Conservation (phyloP, 352 stramenopile genomes). For the Pythium pectinolyticum region DNA sequence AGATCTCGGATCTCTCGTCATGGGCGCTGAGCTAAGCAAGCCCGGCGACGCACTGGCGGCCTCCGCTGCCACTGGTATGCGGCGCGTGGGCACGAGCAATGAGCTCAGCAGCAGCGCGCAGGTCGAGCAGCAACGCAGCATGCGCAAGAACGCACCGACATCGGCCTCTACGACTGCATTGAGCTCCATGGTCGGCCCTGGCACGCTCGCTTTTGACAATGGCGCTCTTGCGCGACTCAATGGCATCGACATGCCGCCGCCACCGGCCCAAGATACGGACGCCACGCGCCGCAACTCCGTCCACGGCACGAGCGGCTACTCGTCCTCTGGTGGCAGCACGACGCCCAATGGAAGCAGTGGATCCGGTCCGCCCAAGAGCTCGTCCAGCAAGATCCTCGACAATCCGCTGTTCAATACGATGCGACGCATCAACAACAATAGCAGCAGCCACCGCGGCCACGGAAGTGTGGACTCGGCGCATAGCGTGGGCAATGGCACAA, state of each 20-base stretch:
- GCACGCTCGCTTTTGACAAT: constrained; percentile 19
- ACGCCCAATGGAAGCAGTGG: constrained; percentile 19
- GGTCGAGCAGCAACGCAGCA: constrained; percentile 34
- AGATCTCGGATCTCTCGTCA: constrained; percentile 19
- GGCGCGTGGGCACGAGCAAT: constrained; percentile 69
- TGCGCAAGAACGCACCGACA: constrained; percentile 33
- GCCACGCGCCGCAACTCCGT: constrained; percentile 28
- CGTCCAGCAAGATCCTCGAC: constrained; percentile 44
- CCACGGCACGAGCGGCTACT: constrained; percentile 22
- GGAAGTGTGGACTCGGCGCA: constrained; percentile 23
- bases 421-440: constrained; percentile 27
- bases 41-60: constrained; percentile 31
- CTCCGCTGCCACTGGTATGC: constrained; percentile 34
- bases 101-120: constrained; percentile 45
- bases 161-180: constrained; percentile 62
- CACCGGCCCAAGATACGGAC: constrained; percentile 3
- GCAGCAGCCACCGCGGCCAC: constrained; percentile 39
- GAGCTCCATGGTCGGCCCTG: constrained; percentile 37
- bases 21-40: constrained; percentile 76
- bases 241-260: constrained; percentile 2
- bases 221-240: constrained; percentile 4
- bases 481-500: constrained; percentile 13
- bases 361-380: constrained; percentile 40
- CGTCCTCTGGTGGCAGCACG: constrained; percentile 36
- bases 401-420: constrained; percentile 59